Evolutionary conservation across 805 yeast species (phyloP).

Genomic region (Yamadazyma laniorum): DNA sequence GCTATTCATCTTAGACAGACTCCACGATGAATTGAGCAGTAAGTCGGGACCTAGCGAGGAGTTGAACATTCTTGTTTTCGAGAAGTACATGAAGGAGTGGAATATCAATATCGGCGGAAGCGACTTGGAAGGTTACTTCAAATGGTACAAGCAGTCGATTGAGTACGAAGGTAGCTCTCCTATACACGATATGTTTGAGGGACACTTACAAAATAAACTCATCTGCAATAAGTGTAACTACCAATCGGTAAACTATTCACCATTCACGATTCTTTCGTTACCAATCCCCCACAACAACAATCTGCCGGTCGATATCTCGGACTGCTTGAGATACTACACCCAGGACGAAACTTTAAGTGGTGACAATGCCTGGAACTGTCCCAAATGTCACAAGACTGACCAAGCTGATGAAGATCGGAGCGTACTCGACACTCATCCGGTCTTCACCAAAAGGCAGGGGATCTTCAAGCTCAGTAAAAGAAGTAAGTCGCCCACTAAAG

Average conservation of each 20-base stretch:
- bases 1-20: constrained; percentile 59
- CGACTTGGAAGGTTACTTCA: constrained; percentile 51
- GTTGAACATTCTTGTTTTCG: constrained; percentile 22
- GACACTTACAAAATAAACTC: constrained; percentile 65
- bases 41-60: constrained; percentile 19
- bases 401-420: constrained; percentile 11
- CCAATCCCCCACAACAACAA: constrained; percentile 48
- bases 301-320: constrained; percentile 48
- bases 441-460: constrained; percentile 35
- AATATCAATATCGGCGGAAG: constrained; percentile 27
- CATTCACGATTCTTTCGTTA: constrained; percentile 61
- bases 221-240: constrained; percentile 65
- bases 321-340: constrained; percentile 61
- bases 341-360: constrained; percentile 65
- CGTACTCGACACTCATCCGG: constrained; percentile 34
- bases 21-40: constrained; percentile 61
- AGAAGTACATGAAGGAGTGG: constrained; percentile 29
- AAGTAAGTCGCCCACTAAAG: constrained; percentile 34
- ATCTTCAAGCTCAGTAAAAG: constrained; percentile 33
- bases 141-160: constrained; percentile 57
- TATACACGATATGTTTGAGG: constrained; percentile 64
- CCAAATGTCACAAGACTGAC: constrained; percentile 51
- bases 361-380: constrained; percentile 84
- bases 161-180: constrained; percentile 64
- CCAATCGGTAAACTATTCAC: constrained; percentile 57